Conservation (phyloP, 371 early-diverging fungal genomes). For the Mortierella sp. region DNA sequence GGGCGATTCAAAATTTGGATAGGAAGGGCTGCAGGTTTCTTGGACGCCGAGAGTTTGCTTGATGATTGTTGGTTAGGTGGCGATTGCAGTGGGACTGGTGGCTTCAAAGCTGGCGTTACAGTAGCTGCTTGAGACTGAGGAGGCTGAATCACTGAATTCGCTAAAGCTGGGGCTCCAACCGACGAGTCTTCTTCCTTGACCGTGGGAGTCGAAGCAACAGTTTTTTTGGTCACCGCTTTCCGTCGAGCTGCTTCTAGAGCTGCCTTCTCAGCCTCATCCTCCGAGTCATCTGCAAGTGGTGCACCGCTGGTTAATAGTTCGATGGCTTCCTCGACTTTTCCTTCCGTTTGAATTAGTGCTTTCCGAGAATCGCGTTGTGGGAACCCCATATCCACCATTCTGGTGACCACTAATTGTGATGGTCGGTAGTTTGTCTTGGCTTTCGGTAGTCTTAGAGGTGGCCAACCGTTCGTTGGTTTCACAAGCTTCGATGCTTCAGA, state of each 20-base stretch:
- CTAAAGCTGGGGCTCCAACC: too few relatives aligned
- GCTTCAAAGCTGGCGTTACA: not conserved
- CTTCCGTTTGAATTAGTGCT: constrained; percentile 56
- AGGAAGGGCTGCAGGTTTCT: constrained; percentile 18
- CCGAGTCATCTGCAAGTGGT: constrained; percentile 50
- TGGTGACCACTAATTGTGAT: constrained; percentile 31
- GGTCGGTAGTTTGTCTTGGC: constrained; percentile 47
- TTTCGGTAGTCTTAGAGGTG: constrained; percentile 22
- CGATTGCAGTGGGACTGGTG: not conserved
- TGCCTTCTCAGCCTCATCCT: constrained; percentile 40
- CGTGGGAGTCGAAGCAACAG: not conserved
- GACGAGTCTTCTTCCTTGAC: not conserved
- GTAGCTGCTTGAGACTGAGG: not conserved
- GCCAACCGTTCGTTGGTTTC: not conserved
- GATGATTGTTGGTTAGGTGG: not conserved
- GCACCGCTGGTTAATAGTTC: constrained; percentile 51
- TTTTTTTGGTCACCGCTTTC: constrained; percentile 14
- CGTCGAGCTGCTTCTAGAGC: constrained; percentile 14
- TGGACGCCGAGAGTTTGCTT: not conserved
- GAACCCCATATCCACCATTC: constrained; percentile 57
- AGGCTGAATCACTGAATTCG: not conserved
- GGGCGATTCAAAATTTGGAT: constrained; percentile 48
- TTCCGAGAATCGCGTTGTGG: constrained; percentile 34
- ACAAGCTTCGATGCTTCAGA: not conserved
- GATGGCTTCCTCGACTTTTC: constrained; percentile 56